Percentiles rank a stretch among this genome's conserved stretches.
Conservation (phyloP, 2,329 filamentous ascomycete genomes). For the Plenodomus biglobosus region DNA sequence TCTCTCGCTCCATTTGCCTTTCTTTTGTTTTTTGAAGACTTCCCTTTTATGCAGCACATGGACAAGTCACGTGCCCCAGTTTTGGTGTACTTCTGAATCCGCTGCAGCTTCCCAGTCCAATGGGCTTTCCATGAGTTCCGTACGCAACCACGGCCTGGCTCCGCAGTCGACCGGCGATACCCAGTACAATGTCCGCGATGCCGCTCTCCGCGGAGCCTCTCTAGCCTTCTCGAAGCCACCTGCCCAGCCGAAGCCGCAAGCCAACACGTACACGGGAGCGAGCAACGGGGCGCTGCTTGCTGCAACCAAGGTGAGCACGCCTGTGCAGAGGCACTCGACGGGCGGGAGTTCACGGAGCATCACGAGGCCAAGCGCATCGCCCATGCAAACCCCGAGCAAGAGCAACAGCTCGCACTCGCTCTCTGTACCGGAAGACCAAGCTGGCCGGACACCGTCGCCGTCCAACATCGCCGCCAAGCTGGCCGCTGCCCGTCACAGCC, state of each 20-base stretch:
- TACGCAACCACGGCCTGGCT: conserved; percentile 32
- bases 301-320: conserved; percentile 47
- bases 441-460: conserved; percentile 52
- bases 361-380: conserved; percentile 26
- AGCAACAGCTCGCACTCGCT: conserved; percentile 36
- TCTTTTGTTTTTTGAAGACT: conserved; percentile 7
- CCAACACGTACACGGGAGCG: conserved; percentile 45
- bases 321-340: conserved; percentile 34
- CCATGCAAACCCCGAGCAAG: conserved; percentile 25
- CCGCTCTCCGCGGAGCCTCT: conserved; percentile 54
- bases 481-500: conserved; percentile 63
- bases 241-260: conserved; percentile 45
- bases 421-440: conserved; percentile 30
- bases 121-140: conserved; percentile 44
- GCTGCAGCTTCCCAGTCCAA: conserved; percentile 15
- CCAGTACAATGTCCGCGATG: conserved; percentile 44
- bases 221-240: conserved; percentile 52
- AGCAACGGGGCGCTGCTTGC: conserved; percentile 50
- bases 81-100: not conserved
- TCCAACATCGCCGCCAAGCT: conserved; percentile 64
- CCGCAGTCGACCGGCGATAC: conserved; percentile 39
- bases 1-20: conserved; percentile 15
- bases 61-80: not conserved
- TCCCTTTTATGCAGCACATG: conserved; percentile 11
- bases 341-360: conserved; percentile 31